Conservation (phyloP, 1,139 yeast species). For the Petasospora fabianii region DNA sequence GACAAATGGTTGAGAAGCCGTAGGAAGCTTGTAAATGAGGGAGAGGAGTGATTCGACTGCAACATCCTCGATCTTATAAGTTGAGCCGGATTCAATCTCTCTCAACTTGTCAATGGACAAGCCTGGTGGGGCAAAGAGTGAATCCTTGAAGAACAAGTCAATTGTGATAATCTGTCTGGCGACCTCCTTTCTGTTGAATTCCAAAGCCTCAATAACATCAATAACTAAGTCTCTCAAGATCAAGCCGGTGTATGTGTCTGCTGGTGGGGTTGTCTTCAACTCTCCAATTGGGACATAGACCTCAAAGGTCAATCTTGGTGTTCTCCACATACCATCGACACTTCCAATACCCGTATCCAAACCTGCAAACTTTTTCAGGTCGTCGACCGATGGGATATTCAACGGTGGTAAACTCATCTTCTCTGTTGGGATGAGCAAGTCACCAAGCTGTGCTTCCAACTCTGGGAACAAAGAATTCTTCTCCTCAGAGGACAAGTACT, state of each 20-base stretch:
- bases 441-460: constrained; percentile 10
- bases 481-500: constrained; percentile 30
- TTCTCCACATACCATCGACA: constrained; percentile 48
- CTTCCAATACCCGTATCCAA: constrained; percentile 37
- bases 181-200: constrained; percentile 85
- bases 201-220: constrained; percentile 75
- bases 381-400: constrained; percentile 43
- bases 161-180: constrained; percentile 77
- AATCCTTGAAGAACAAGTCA: constrained; percentile 67
- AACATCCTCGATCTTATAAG: constrained; percentile 91
- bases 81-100: constrained; percentile 42
- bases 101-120: constrained; percentile 72
- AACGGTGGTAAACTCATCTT: constrained; percentile 46
- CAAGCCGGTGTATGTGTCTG: constrained; percentile 55
- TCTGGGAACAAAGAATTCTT: constrained; percentile 22
- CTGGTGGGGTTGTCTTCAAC: constrained; percentile 72
- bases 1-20: constrained; percentile 60
- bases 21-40: constrained; percentile 73
- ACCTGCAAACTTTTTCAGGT: constrained; percentile 31
- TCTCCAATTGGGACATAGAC: constrained; percentile 52
- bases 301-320: constrained; percentile 61
- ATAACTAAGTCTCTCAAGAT: constrained; percentile 71
- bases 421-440: constrained; percentile 25
- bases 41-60: constrained; percentile 81
- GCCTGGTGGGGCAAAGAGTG: constrained; percentile 79